phyloP scores from a whole-genome alignment of 2,329 filamentous ascomycete species.

The Hymenoscyphus infarciens region DNA sequence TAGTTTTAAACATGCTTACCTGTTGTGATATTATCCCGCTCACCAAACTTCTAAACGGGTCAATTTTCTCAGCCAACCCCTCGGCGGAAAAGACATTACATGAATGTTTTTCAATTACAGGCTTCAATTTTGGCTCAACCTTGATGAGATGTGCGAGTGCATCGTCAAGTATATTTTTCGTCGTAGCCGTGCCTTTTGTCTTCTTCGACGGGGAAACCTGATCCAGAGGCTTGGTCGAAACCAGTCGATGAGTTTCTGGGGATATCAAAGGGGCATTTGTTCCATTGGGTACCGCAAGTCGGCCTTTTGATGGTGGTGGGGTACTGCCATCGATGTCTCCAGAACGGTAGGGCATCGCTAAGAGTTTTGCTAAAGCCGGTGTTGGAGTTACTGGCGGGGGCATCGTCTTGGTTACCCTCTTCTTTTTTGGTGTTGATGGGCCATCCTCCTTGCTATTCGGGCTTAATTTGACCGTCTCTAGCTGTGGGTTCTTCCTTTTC shows the following conservation, averaged over 20 bases:
- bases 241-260: constrained; percentile 62
- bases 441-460: constrained; percentile 13
- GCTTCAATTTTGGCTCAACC: constrained; percentile 68
- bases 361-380: constrained; percentile 45
- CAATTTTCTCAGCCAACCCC: constrained; percentile 77
- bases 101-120: constrained; percentile 68
- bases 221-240: constrained; percentile 49
- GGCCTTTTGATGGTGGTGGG: constrained; percentile 36
- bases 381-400: constrained; percentile 44
- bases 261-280: constrained; percentile 72
- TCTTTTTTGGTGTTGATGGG: constrained; percentile 32
- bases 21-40: constrained; percentile 95
- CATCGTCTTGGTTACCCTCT: constrained; percentile 17
- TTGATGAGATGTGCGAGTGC: constrained; percentile 71
- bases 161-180: constrained; percentile 67
- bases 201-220: constrained; percentile 55
- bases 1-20: constrained; percentile 24
- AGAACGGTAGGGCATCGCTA: constrained; percentile 42
- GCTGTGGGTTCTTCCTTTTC: constrained; percentile 29
- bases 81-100: constrained; percentile 79
- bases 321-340: constrained; percentile 39
- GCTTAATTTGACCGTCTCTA: constrained; percentile 14
- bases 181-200: constrained; percentile 44
- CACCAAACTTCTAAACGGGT: constrained; percentile 80
- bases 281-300: constrained; percentile 58